These are phyloP conservation scores for Cyberlindnera amylophila DNA, from an alignment of 805 yeast genomes.

Conservation along the genomic window DNA sequence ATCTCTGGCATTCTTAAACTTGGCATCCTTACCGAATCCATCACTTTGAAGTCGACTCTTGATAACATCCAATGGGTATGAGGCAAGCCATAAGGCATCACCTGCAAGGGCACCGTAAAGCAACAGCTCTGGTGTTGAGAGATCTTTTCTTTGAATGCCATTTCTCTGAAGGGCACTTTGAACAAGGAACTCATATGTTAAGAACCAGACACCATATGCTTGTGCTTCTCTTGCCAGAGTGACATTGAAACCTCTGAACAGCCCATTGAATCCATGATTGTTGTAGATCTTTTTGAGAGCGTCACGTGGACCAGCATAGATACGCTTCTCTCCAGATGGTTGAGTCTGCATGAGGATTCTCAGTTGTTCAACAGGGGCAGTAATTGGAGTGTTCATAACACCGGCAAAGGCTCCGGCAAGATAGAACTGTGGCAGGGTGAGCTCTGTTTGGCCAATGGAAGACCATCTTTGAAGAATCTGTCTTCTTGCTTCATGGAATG, in stretches of 20 bases:
- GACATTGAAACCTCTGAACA: conserved; percentile 82
- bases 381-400: conserved; percentile 80
- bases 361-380: conserved; percentile 93
- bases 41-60: conserved; percentile 84
- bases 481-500: conserved; percentile 80
- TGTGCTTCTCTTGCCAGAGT: conserved; percentile 81
- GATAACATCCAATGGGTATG: conserved; percentile 87
- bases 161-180: conserved; percentile 38
- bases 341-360: conserved; percentile 91
- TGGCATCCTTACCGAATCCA: conserved; percentile 39
- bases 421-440: conserved; percentile 68
- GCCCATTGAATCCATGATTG: conserved; percentile 72
- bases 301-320: conserved; percentile 68
- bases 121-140: conserved; percentile 86
- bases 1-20: conserved; percentile 38
- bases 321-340: conserved; percentile 36
- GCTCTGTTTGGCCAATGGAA: conserved; percentile 30
- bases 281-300: conserved; percentile 73
- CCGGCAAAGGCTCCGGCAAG: conserved; percentile 90
- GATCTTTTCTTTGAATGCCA: conserved; percentile 51
- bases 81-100: conserved; percentile 76
- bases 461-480: conserved; percentile 50
- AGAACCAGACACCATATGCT: conserved; percentile 86
- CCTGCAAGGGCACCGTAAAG: conserved; percentile 89
- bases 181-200: conserved; percentile 86